Evolutionary conservation across 2,329 filamentous ascomycete genomes (phyloP).

Genomic region (Aureobasidium uvarum): DNA sequence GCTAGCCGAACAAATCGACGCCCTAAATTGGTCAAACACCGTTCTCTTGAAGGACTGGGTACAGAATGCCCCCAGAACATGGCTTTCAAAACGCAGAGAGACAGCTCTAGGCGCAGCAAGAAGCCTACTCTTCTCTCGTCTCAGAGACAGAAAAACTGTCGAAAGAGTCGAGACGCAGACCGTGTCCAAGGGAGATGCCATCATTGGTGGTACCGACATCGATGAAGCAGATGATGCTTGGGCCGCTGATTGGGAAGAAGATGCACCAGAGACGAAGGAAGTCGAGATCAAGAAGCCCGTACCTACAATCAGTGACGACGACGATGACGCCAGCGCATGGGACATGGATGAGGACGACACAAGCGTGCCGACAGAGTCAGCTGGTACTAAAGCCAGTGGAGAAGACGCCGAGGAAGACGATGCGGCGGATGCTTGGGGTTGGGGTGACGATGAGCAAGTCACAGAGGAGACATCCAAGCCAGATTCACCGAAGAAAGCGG

Average conservation of each 20-base stretch:
- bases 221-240: conserved; percentile 59
- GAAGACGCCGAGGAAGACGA: conserved; percentile 36
- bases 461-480: conserved; percentile 15
- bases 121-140: conserved; percentile 62
- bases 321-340: conserved; percentile 52
- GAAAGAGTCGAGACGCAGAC: conserved; percentile 83
- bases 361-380: conserved; percentile 29
- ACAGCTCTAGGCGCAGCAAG: conserved; percentile 73
- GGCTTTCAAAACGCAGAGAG: conserved; percentile 82
- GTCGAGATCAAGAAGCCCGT: background rate
- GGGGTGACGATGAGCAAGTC: conserved; percentile 65
- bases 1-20: conserved; percentile 64
- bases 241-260: conserved; percentile 74
- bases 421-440: conserved; percentile 73
- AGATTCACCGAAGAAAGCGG: conserved; percentile 29
- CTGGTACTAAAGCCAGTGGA: conserved; percentile 10
- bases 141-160: conserved; percentile 66
- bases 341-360: conserved; percentile 46
- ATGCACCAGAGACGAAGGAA: conserved; percentile 36
- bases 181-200: conserved; percentile 66
- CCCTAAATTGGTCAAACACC: conserved; percentile 60
- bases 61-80: conserved; percentile 72
- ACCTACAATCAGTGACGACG: conserved; percentile 37
- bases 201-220: conserved; percentile 55
- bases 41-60: conserved; percentile 73